Evolutionary conservation across 2,329 filamentous ascomycete genomes (phyloP).

Genomic region (Cryphonectria nitschkei): DNA sequence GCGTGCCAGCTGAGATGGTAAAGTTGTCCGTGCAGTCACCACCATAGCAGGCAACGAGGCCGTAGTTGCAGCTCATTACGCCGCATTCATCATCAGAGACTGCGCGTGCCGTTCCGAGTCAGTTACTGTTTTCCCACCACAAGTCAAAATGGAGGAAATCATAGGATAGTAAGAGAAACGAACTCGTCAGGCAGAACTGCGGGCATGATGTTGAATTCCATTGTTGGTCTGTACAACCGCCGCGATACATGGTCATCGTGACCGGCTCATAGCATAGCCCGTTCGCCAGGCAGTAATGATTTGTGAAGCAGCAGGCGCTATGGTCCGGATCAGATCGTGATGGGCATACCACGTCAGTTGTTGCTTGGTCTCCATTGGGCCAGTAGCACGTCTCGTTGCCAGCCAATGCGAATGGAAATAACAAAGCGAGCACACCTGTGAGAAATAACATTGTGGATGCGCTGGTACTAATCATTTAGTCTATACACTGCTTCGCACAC

Average conservation of each 20-base stretch:
- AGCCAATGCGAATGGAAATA: neutral
- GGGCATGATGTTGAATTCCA: constrained; percentile 9
- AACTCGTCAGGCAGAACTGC: neutral
- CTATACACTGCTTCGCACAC: neutral
- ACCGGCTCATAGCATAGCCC: constrained; percentile 12
- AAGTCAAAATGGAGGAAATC: neutral
- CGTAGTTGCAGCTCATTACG: constrained; percentile 3
- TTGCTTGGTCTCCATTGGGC: constrained; percentile 7
- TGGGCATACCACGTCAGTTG: constrained; percentile 5
- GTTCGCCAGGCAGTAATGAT: constrained; percentile 16
- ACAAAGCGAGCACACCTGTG: neutral
- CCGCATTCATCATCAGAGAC: neutral
- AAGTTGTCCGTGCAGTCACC: constrained; percentile 5
- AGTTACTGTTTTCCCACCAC: neutral
- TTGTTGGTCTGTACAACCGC: constrained; percentile 15
- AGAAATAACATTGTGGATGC: neutral
- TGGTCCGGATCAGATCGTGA: neutral
- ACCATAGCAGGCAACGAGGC: constrained; percentile 1
- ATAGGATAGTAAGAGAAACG: neutral
- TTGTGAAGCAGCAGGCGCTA: constrained; percentile 13
- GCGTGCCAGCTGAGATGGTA: neutral
- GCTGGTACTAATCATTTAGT: neutral
- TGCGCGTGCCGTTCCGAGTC: neutral
- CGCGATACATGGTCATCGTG: constrained; percentile 16
- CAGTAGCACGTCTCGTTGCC: constrained; percentile 9